Percentiles rank a stretch among this genome's conserved stretches.
Conservation (phyloP, 768 basidiomycete species). For the Ramaria sp. region DNA sequence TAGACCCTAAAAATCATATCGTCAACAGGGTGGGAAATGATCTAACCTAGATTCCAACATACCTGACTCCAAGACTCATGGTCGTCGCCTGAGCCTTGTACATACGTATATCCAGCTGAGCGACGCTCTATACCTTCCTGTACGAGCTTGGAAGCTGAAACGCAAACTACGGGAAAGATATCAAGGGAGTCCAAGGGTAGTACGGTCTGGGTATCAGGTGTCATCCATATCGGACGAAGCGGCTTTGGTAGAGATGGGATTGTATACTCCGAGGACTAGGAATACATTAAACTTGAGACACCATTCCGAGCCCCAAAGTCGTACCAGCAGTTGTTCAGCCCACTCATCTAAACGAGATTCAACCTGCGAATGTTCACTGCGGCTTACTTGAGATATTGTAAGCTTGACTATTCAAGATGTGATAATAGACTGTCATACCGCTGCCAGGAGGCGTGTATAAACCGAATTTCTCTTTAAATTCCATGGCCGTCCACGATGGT, state of each 20-base stretch:
- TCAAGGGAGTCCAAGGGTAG: constrained; percentile 25
- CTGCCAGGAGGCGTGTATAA: constrained; percentile 60
- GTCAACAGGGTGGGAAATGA: background rate
- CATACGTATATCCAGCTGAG: constrained; percentile 65
- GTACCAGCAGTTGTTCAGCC: constrained; percentile 58
- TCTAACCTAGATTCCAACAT: constrained; percentile 9
- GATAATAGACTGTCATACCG: background rate
- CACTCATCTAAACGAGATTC: constrained; percentile 51
- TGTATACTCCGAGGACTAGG: constrained; percentile 46
- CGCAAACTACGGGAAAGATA: constrained; percentile 68
- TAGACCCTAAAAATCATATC: constrained; percentile 43
- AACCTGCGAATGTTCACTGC: constrained; percentile 77
- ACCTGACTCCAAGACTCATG: constrained; percentile 87
- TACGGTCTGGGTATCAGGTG: constrained; percentile 51
- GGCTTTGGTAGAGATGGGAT: constrained; percentile 52
- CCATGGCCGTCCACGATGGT: constrained; percentile 7
- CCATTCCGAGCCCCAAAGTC: constrained; percentile 10
- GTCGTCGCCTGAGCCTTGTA: constrained; percentile 93
- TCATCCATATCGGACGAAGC: constrained; percentile 82
- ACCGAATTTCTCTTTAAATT: constrained; percentile 37
- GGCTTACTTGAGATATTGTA: constrained; percentile 34
- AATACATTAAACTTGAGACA: background rate
- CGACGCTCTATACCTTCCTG: constrained; percentile 51
- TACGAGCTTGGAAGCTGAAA: constrained; percentile 74
- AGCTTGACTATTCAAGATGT: background rate